Conservation (phyloP, 371 early-diverging fungal genomes). For the Apophysomyces ossiformis region DNA sequence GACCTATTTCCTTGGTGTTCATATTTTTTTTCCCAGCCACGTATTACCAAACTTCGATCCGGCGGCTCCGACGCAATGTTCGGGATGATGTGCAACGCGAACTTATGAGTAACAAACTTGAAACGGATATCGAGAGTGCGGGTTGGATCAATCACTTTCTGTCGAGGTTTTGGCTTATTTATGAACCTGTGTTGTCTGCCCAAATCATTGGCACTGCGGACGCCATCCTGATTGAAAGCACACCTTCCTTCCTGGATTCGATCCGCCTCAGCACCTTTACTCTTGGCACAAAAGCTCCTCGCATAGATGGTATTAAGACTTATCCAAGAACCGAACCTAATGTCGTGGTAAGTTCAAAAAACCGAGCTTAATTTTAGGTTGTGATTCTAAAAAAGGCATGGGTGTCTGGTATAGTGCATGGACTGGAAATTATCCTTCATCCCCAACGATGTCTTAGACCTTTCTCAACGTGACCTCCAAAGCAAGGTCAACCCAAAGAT, state of each 20-base stretch:
- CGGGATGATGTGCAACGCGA: constrained; percentile 79
- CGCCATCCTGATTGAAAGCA: constrained; percentile 76
- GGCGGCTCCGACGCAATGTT: constrained; percentile 69
- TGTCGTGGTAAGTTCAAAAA: constrained; percentile 61
- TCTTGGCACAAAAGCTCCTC: constrained; percentile 96
- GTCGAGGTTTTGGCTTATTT: constrained; percentile 90
- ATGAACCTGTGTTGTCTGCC: constrained; percentile 91
- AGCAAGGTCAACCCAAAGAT: constrained; percentile 91
- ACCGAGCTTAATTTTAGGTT: neutral
- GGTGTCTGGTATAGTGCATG: constrained; percentile 62
- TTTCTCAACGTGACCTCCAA: constrained; percentile 69
- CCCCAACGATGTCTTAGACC: constrained; percentile 80
- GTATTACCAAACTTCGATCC: constrained; percentile 79
- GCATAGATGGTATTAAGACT: constrained; percentile 88
- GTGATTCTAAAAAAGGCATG: neutral
- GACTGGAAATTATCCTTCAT: constrained; percentile 92
- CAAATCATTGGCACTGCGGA: constrained; percentile 80
- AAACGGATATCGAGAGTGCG: constrained; percentile 80
- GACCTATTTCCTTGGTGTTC: constrained; percentile 8
- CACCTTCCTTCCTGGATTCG: constrained; percentile 92
- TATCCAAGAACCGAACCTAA: constrained; percentile 86
- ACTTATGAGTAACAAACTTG: constrained; percentile 55
- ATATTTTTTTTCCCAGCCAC: constrained; percentile 49
- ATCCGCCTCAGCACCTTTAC: constrained; percentile 94
- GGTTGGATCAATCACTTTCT: constrained; percentile 98